A percentile compares a stretch with the other conserved stretches of the same genome.
These are phyloP conservation scores for Mariannaea elegans DNA, from an alignment of 2,329 filamentous ascomycete species.

Conservation along the genomic window DNA sequence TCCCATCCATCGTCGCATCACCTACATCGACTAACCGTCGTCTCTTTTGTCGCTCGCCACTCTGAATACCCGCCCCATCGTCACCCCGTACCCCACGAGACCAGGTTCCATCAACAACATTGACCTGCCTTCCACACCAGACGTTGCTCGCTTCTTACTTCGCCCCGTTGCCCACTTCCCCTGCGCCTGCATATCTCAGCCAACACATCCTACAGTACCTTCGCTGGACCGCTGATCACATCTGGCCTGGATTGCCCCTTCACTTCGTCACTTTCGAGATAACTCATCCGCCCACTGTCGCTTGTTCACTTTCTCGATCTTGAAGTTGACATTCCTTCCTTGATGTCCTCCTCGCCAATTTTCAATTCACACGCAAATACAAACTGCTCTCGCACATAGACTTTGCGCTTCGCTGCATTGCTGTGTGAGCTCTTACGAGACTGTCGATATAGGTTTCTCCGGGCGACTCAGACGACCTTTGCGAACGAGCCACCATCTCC, in stretches of 20 bases:
- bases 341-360: slow-evolving; percentile 11
- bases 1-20: neutral
- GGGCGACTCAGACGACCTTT: neutral
- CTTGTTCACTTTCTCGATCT: neutral
- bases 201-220: slow-evolving; percentile 3
- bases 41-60: slow-evolving; percentile 14
- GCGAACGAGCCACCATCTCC: slow-evolving; percentile 1
- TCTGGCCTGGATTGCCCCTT: slow-evolving; percentile 11
- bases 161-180: slow-evolving; percentile 8
- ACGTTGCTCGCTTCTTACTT: slow-evolving; percentile 18
- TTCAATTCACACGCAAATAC: slow-evolving; percentile 3
- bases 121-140: slow-evolving; percentile 18
- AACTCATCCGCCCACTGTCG: slow-evolving; percentile 3
- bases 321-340: slow-evolving; percentile 9
- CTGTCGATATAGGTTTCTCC: neutral
- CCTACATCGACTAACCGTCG: slow-evolving; percentile 4
- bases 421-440: neutral
- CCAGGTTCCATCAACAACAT: slow-evolving; percentile 26
- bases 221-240: slow-evolving; percentile 9
- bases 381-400: neutral
- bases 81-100: slow-evolving; percentile 32
- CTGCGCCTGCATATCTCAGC: slow-evolving; percentile 20
- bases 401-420: neutral
- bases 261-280: slow-evolving; percentile 6
- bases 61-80: neutral